phyloP scores from a whole-genome alignment of 2,329 filamentous ascomycete species.

The Fusarium sp. region DNA sequence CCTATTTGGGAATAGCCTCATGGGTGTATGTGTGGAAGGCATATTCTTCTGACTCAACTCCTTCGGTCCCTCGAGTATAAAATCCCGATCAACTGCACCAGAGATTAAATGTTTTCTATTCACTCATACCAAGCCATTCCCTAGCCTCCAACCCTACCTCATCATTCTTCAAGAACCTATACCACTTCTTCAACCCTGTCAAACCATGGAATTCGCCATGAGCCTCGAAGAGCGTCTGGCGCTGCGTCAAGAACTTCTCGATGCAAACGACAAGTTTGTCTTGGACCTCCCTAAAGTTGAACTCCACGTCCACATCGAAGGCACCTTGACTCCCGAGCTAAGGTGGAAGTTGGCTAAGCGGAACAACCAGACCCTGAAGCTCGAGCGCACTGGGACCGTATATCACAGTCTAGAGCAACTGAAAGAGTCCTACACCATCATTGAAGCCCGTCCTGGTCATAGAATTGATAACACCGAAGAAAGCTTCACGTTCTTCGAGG shows the following conservation, averaged over 20 bases:
- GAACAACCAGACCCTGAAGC: conserved; percentile 66
- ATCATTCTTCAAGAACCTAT: too few species aligned
- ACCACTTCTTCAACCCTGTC: accelerated
- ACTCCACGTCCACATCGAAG: conserved; percentile 73
- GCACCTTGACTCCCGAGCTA: conserved; percentile 74
- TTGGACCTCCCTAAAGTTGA: conserved; percentile 29
- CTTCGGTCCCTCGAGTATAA: conserved; percentile 4
- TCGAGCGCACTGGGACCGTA: conserved; percentile 17
- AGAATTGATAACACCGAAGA: conserved; percentile 33
- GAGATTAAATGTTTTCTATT: accelerated
- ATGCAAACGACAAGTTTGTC: conserved; percentile 23
- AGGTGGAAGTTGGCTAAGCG: conserved; percentile 75
- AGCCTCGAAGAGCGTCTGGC: conserved; percentile 18
- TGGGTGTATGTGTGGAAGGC: neutral
- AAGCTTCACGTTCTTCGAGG: conserved; percentile 70
- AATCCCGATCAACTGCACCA: neutral
- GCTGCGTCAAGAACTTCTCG: conserved; percentile 12
- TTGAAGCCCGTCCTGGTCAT: conserved; percentile 48
- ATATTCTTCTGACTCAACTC: neutral
- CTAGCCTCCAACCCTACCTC: neutral
- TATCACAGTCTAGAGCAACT: conserved; percentile 25
- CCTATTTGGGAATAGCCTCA: neutral
- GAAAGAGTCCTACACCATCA: conserved; percentile 25
- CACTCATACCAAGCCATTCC: neutral
- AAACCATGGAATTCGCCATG: conserved; percentile 21